These are phyloP conservation scores for Trichoderma reesei DNA, from an alignment of 495 filamentous ascomycete genomes.

Conservation along the genomic window DNA sequence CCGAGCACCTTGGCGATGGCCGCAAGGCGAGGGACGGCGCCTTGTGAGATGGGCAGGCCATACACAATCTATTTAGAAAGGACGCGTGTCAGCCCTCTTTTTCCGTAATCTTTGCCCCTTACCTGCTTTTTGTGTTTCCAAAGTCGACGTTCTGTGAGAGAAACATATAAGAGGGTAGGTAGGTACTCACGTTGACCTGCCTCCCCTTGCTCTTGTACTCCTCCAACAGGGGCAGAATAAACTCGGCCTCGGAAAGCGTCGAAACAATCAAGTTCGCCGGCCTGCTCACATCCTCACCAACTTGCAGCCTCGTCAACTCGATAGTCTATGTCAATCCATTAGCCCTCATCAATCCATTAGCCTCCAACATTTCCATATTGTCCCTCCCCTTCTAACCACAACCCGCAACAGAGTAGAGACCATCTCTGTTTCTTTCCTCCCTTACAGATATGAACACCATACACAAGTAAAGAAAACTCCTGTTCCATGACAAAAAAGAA, in stretches of 20 bases:
- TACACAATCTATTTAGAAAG: constrained; percentile 39
- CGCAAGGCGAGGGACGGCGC: constrained; percentile 48
- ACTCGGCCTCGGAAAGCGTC: constrained; percentile 67
- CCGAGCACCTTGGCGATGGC: constrained; percentile 40
- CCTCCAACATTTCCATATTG: no score
- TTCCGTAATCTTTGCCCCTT: no score
- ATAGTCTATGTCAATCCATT: constrained; percentile 39
- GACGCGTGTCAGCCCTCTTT: no score
- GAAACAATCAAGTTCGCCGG: constrained; percentile 65
- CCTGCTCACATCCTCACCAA: constrained; percentile 40
- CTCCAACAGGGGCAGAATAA: constrained; percentile 51
- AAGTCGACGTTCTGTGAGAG: no score
- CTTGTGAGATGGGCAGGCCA: constrained; percentile 61
- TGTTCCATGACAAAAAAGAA: background rate
- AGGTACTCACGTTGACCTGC: constrained; percentile 48
- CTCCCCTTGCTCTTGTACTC: constrained; percentile 43
- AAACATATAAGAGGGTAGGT: no score
- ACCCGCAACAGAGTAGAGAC: no score
- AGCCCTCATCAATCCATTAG: background rate
- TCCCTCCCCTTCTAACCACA: no score
- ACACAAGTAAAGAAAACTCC: no score
- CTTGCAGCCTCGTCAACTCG: constrained; percentile 65
- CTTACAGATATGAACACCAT: no score
- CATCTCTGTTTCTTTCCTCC: no score
- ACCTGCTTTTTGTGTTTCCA: no score